These are phyloP conservation scores for Geotrichum fermentans DNA, from an alignment of 1,139 yeast genomes.

Conservation along the genomic window DNA sequence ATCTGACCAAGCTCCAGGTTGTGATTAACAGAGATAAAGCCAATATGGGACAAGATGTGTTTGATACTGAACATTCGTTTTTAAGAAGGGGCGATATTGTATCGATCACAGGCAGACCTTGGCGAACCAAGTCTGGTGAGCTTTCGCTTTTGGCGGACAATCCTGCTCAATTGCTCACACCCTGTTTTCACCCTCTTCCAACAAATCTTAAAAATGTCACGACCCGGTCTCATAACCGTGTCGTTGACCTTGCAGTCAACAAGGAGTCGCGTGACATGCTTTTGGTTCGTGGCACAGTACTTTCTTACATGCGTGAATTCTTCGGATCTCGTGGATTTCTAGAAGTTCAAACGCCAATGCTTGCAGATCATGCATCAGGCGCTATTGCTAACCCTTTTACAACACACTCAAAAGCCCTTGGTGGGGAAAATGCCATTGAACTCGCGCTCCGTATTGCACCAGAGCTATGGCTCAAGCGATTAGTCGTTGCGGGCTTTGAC, in stretches of 20 bases:
- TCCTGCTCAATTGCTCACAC: slow-evolving; percentile 53
- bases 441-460: slow-evolving; percentile 84
- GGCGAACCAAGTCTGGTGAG: slow-evolving; percentile 72
- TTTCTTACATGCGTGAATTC: slow-evolving; percentile 53
- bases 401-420: slow-evolving; percentile 52
- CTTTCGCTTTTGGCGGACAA: slow-evolving; percentile 59
- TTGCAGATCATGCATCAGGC: slow-evolving; percentile 69
- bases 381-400: slow-evolving; percentile 83
- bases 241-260: slow-evolving; percentile 68
- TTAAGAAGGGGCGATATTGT: slow-evolving; percentile 71
- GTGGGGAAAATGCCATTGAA: slow-evolving; percentile 28
- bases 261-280: slow-evolving; percentile 47
- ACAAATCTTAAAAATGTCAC: slow-evolving; percentile 52
- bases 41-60: slow-evolving; percentile 41
- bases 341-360: slow-evolving; percentile 84
- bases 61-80: slow-evolving; percentile 43
- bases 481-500: slow-evolving; percentile 80
- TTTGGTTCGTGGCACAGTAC: slow-evolving; percentile 50
- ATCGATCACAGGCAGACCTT: slow-evolving; percentile 61
- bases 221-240: slow-evolving; percentile 62
- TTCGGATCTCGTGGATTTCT: slow-evolving; percentile 54
- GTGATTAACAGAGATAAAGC: slow-evolving; percentile 49
- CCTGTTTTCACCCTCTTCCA: slow-evolving; percentile 70
- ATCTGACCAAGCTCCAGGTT: slow-evolving; percentile 51
- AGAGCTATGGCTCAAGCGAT: slow-evolving; percentile 82